Base-by-base conservation (phyloP, 805 yeast species). In the Cyberlindnera saturnus region DNA sequence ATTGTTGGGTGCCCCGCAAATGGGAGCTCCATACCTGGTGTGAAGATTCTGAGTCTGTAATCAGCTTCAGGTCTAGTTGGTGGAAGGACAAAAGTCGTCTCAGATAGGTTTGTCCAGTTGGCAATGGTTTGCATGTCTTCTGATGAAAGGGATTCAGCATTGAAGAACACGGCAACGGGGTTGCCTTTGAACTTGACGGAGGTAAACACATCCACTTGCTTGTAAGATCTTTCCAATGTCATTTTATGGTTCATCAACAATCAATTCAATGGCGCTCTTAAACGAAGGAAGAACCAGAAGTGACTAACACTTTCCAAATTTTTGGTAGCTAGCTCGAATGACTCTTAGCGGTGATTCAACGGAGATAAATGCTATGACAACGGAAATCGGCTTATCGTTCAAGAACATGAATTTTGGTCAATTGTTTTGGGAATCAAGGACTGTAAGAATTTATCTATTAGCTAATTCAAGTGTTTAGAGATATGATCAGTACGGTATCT, bases 1-100 rank as follows among this genome's bases (percentile, higher is more conserved):
- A 78, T 50, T 0, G 81, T 78, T 3, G 84, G 85, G 50, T 79
- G 84, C 6, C 85, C 84, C 1, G 85, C 83, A 62, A 78, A 79
- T 7, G 81, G 80, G 19, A 79, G 53, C 50, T 79, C 83, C 3
- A 36, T 34, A 3, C 34, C 47, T 2, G 79, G 74, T 0, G 74
- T 64, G 53, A 76, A 78, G 4, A 79, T 78, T 29, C 81, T 61
- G 6, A 77, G 59, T 42, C 56, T 63, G 56, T 77, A 79, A 53
- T 73, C 74, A 5, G 74, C 75, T 6, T 53, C 51, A 1, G 55
- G 42, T 9, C 47, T 47, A 0, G 71, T 64, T 6, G 79, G 69
- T 23, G 66, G 67, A 36, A 64, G 55, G 8, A 78, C 61, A 50
- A 78, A 78, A 0, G 80, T 72, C 0, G 83, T 75, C 46, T 79